phyloP scores from a whole-genome alignment of 2,329 filamentous ascomycete genomes.

The Nigrograna mackinnonii region DNA sequence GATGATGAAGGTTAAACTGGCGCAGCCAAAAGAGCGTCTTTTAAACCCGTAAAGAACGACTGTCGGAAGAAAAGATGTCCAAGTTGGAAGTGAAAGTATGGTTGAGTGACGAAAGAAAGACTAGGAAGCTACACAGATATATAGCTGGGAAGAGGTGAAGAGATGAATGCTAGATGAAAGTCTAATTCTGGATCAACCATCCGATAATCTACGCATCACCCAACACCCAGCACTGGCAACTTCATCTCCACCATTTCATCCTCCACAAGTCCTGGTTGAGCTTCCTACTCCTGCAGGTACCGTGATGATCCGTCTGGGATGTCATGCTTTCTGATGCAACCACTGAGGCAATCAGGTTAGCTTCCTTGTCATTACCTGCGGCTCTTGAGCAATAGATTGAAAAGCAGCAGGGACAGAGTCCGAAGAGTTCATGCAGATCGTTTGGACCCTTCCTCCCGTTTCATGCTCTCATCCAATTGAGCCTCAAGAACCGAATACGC shows the following conservation, averaged over 20 bases:
- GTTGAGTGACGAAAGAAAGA: conserved; percentile 1
- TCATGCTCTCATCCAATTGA: not conserved
- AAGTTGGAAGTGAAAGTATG: not conserved
- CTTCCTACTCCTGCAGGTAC: not conserved
- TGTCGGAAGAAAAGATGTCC: not conserved
- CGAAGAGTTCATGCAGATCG: not conserved
- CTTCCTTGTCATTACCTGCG: not conserved
- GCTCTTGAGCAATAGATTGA: not conserved
- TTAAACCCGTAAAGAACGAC: not conserved
- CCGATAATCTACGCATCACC: conserved; percentile 1
- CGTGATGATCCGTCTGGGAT: not conserved
- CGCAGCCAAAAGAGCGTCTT: conserved; percentile 2
- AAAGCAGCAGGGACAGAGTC: not conserved
- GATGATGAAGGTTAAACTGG: conserved; percentile 1
- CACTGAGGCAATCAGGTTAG: not conserved
- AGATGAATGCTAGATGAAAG: not conserved
- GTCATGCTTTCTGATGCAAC: not conserved
- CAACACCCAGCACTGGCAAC: conserved; percentile 1
- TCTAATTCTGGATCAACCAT: no score
- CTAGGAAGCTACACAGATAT: conserved; percentile 1
- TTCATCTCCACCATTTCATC: not conserved
- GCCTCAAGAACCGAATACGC: not conserved
- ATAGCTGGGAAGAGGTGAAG: not conserved
- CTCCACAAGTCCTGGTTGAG: not conserved
- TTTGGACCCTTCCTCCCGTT: not conserved